phyloP scores from a whole-genome alignment of 1,284 basidiomycete genomes.

The Ceratobasidium sp. region DNA sequence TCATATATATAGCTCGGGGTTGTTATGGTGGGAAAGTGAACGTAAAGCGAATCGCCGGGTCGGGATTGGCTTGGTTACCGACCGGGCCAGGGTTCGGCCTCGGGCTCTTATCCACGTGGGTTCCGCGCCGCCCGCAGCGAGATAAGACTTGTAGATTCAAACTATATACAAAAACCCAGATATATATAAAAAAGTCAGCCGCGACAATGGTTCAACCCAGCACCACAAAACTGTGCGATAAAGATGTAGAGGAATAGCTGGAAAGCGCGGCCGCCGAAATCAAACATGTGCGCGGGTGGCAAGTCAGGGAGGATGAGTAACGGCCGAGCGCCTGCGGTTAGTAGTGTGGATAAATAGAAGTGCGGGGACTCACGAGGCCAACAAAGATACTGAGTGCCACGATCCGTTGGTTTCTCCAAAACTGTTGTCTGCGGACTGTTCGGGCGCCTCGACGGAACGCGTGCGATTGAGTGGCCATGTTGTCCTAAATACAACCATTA shows the following conservation, averaged over 20 bases:
- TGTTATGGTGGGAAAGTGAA: too few relatives aligned
- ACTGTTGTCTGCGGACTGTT: conserved; percentile 87
- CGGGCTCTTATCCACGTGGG: too few relatives aligned
- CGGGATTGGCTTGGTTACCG: too few relatives aligned
- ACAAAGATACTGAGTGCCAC: conserved; percentile 74
- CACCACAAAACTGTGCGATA: conserved; percentile 85
- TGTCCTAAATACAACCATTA: conserved; percentile 57
- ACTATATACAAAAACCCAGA: conserved; percentile 6
- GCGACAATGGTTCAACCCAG: conserved; percentile 67
- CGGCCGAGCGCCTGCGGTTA: conserved; percentile 41
- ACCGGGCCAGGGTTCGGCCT: too few relatives aligned
- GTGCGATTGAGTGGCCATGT: conserved; percentile 92
- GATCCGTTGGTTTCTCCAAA: conserved; percentile 91
- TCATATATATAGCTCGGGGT: too few relatives aligned
- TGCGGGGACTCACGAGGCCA: conserved; percentile 64
- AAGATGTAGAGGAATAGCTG: conserved; percentile 80
- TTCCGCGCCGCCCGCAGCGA: too few relatives aligned
- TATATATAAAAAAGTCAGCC: conserved; percentile 15
- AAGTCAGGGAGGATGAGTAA: conserved; percentile 35
- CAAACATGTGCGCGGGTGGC: neutral
- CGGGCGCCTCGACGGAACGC: conserved; percentile 92
- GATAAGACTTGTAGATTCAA: neutral
- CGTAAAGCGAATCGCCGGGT: too few relatives aligned
- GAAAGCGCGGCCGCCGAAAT: conserved; percentile 8
- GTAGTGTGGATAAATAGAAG: conserved; percentile 14